These are phyloP conservation scores for Coleophoma cylindrospora DNA, from an alignment of 2,329 filamentous ascomycete genomes.

Conservation along the genomic window DNA sequence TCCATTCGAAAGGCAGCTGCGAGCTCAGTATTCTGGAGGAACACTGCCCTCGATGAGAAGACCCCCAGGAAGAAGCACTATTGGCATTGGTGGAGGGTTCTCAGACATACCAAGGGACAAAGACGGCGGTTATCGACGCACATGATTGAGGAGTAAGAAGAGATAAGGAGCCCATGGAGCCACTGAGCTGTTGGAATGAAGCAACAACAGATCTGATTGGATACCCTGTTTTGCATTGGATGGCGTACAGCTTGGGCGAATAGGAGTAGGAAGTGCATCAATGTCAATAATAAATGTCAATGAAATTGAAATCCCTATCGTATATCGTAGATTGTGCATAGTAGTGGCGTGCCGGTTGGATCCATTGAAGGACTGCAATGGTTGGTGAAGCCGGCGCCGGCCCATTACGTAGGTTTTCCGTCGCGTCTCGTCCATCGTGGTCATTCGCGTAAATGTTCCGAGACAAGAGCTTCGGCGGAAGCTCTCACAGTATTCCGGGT, in stretches of 20 bases:
- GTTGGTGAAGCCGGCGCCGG: no score
- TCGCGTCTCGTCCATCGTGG: no score
- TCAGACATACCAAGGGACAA: conserved; percentile 13
- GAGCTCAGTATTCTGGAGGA: conserved; percentile 22
- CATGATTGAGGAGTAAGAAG: no score
- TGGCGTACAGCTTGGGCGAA: conserved; percentile 14
- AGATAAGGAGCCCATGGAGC: no score
- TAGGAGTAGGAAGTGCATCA: conserved; percentile 4
- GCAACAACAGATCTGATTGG: conserved; percentile 2
- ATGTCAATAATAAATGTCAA: conserved; percentile 1
- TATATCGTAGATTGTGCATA: no score
- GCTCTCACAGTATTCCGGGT: no score
- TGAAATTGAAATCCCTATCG: neutral
- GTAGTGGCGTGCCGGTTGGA: no score
- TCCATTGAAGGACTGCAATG: no score
- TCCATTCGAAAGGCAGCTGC: conserved; percentile 33
- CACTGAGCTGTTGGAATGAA: neutral
- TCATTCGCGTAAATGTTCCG: no score
- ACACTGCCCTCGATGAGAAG: conserved; percentile 11
- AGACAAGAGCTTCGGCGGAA: no score
- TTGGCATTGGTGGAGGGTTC: conserved; percentile 18
- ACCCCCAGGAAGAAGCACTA: conserved; percentile 11
- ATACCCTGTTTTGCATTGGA: conserved; percentile 13
- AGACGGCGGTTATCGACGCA: no score
- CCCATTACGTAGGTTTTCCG: neutral